Evolutionary conservation across 441 rosid genomes (phyloP).

Genomic region (Populus hybrid): DNA sequence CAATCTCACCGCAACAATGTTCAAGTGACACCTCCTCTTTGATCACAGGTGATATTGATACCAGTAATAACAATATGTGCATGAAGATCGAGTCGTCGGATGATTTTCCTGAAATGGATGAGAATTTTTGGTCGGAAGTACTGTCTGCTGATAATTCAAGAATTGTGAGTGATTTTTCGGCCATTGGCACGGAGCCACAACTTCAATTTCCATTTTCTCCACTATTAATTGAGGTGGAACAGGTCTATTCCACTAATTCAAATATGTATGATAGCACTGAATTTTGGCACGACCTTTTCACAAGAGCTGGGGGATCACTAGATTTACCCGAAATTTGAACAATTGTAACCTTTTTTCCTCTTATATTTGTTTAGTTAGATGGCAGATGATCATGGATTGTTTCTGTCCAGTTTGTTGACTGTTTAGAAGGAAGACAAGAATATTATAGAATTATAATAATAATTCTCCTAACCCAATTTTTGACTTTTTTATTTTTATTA

Average conservation of each 20-base stretch:
- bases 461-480: too few relatives aligned
- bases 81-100: slow-evolving; percentile 19
- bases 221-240: not conserved
- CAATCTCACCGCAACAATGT: slow-evolving; percentile 18
- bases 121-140: slow-evolving; percentile 47
- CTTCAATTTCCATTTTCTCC: slow-evolving; percentile 18
- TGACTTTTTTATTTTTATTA: too few relatives aligned
- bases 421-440: not conserved
- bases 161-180: slow-evolving; percentile 3
- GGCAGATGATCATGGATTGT: not conserved
- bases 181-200: slow-evolving; percentile 7
- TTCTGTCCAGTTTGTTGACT: slow-evolving; percentile 4
- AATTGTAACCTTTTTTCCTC: not conserved
- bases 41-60: slow-evolving; percentile 21
- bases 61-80: not conserved
- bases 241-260: slow-evolving; percentile 13
- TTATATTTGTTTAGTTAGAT: not conserved
- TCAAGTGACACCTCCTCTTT: slow-evolving; percentile 33
- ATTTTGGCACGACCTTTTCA: slow-evolving; percentile 40
- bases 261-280: slow-evolving; percentile 27
- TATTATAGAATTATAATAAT: not conserved
- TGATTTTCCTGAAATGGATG: slow-evolving; percentile 32
- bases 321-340: slow-evolving; percentile 32
- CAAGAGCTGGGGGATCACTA: slow-evolving; percentile 26
- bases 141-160: slow-evolving; percentile 38